Percentiles rank a stretch among this genome's conserved stretches.
Conservation (phyloP, 2,329 filamentous ascomycete species). For the Trematosphaeria pertusa region DNA sequence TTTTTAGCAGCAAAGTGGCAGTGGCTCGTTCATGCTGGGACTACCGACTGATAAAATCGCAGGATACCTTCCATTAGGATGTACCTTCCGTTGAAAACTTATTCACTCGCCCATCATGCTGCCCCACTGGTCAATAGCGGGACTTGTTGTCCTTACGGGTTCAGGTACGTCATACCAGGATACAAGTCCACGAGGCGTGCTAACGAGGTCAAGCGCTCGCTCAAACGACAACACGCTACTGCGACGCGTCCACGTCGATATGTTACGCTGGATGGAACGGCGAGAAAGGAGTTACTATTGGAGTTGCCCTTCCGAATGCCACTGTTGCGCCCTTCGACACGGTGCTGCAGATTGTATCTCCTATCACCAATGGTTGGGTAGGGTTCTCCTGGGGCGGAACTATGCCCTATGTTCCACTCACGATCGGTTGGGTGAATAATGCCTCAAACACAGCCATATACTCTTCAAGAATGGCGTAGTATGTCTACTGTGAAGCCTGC, state of each 20-base stretch:
- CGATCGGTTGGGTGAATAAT: conserved; percentile 55
- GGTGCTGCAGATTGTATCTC: conserved; percentile 54
- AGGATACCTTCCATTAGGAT: conserved; percentile 2
- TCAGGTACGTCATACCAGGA: conserved; percentile 25
- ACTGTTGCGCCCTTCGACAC: conserved; percentile 47
- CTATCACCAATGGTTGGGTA: conserved; percentile 56
- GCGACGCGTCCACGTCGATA: conserved; percentile 39
- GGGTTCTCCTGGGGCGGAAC: conserved; percentile 59
- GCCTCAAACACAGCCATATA: conserved; percentile 45
- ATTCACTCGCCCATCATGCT: conserved; percentile 22
- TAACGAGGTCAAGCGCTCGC: conserved; percentile 16
- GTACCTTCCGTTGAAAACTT: conserved; percentile 1
- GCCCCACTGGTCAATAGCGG: conserved; percentile 3
- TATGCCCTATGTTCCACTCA: conserved; percentile 58
- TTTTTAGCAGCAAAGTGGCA: conserved; percentile 11
- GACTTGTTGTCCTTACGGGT: conserved; percentile 12
- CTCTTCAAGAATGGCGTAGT: conserved; percentile 56
- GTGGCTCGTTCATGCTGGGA: conserved; percentile 11
- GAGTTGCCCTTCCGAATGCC: conserved; percentile 47
- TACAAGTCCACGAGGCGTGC: no score
- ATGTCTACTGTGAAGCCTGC: conserved; percentile 24
- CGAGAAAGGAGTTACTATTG: conserved; percentile 39
- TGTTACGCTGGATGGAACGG: conserved; percentile 54
- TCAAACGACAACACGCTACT: conserved; percentile 32
- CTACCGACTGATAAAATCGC: conserved; percentile 20